phyloP scores from a whole-genome alignment of 2,329 filamentous ascomycete species.

The Venturia effusa region DNA sequence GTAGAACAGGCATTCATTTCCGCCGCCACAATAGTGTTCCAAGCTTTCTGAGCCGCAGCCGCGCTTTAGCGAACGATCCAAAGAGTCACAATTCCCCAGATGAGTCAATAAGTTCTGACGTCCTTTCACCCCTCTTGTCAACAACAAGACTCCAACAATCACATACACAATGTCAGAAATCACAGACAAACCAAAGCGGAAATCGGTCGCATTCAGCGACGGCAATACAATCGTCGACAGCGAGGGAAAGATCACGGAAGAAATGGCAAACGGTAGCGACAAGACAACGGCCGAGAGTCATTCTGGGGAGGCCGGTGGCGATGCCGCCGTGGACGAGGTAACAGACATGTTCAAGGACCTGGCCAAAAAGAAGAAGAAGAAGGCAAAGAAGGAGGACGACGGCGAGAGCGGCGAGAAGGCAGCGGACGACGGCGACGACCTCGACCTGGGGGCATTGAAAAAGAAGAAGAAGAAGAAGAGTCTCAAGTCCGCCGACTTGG shows the following conservation, averaged over 20 bases:
- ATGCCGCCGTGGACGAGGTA: slow-evolving; percentile 53
- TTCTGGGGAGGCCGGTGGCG: slow-evolving; percentile 30
- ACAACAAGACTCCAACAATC: slow-evolving; percentile 13
- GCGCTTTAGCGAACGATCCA: background rate
- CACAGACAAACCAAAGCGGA: slow-evolving; percentile 41
- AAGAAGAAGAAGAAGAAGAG: slow-evolving; percentile 84
- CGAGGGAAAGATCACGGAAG: slow-evolving; percentile 74
- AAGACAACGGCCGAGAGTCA: slow-evolving; percentile 77
- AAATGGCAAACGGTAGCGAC: slow-evolving; percentile 60
- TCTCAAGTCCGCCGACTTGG: slow-evolving; percentile 46
- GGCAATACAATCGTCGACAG: slow-evolving; percentile 78
- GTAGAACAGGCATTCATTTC: too few relatives aligned
- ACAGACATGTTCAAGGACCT: slow-evolving; percentile 53
- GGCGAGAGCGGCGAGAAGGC: slow-evolving; percentile 33
- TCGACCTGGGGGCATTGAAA: slow-evolving; percentile 57
- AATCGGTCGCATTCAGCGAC: slow-evolving; percentile 89
- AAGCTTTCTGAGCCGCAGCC: background rate
- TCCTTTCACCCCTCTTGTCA: background rate
- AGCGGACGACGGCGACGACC: slow-evolving; percentile 47
- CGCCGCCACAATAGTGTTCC: too few relatives aligned
- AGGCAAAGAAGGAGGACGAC: slow-evolving; percentile 43
- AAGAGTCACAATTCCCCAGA: background rate
- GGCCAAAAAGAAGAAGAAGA: slow-evolving; percentile 66
- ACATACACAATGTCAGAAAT: slow-evolving; percentile 42
- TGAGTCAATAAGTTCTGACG: background rate